phyloP scores from a whole-genome alignment of 2,329 filamentous ascomycete species.

The Davidsoniella neocaledoniae region DNA sequence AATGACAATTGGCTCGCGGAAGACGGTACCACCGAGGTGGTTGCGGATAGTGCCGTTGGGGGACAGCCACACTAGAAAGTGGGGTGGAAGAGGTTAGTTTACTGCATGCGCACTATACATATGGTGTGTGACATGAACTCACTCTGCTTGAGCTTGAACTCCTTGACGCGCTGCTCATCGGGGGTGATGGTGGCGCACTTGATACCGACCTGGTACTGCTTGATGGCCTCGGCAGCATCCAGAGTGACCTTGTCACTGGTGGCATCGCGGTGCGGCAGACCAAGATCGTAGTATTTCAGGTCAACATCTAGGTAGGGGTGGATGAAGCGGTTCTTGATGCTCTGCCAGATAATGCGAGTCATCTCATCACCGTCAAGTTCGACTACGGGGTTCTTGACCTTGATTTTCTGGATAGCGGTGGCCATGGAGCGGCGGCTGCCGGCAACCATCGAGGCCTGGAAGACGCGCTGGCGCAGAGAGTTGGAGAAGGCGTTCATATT shows the following conservation, averaged over 20 bases:
- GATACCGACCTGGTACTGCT: slow-evolving; percentile 97
- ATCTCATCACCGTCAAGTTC: slow-evolving; percentile 93
- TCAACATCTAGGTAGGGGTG: slow-evolving; percentile 91
- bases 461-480: slow-evolving; percentile 12
- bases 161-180: slow-evolving; percentile 88
- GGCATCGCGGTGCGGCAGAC: slow-evolving; percentile 85
- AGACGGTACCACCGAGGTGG: slow-evolving; percentile 78
- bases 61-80: slow-evolving; percentile 71
- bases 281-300: slow-evolving; percentile 94
- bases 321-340: slow-evolving; percentile 99
- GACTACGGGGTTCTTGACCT: slow-evolving; percentile 98
- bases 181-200: slow-evolving; percentile 99
- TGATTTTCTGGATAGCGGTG: slow-evolving; percentile 60
- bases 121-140: slow-evolving; percentile 21
- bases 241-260: slow-evolving; percentile 92
- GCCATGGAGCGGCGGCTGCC: slow-evolving; percentile 32
- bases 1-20: slow-evolving; percentile 97
- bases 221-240: slow-evolving; percentile 91
- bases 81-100: slow-evolving; percentile 1
- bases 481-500: slow-evolving; percentile 12
- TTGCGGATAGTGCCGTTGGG: slow-evolving; percentile 83
- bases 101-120: neutral
- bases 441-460: slow-evolving; percentile 13
- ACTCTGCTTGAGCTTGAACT: slow-evolving; percentile 99
- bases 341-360: slow-evolving; percentile 98